Conservation (phyloP, 768 basidiomycete genomes). For the Tylopilus sp. region DNA sequence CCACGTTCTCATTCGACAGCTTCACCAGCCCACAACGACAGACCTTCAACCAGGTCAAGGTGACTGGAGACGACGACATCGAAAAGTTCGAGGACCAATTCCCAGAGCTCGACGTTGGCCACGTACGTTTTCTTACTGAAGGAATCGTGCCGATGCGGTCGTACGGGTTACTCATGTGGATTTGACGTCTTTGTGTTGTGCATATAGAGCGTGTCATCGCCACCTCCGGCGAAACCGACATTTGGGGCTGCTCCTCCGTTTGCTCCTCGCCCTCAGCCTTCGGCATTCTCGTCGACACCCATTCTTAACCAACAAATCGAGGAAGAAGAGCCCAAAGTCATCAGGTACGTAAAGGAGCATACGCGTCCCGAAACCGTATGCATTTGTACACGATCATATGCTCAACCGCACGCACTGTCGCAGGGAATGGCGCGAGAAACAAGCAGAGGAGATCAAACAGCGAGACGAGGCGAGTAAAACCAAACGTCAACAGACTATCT, state of each 20-base stretch:
- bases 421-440: slow-evolving; percentile 87
- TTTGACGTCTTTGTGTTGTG: background rate
- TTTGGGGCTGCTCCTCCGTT: slow-evolving; percentile 55
- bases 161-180: slow-evolving; percentile 10
- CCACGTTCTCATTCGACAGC: slow-evolving; percentile 63
- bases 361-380: background rate
- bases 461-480: slow-evolving; percentile 79
- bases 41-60: slow-evolving; percentile 56
- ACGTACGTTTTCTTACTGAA: slow-evolving; percentile 26
- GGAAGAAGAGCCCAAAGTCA: slow-evolving; percentile 84
- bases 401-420: background rate
- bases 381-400: background rate
- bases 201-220: slow-evolving; percentile 33
- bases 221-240: slow-evolving; percentile 32
- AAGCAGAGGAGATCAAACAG: slow-evolving; percentile 75
- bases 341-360: slow-evolving; percentile 50
- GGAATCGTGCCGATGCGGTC: background rate
- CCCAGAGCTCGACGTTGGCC: slow-evolving; percentile 66
- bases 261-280: slow-evolving; percentile 75
- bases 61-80: slow-evolving; percentile 83
- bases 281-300: slow-evolving; percentile 67
- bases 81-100: slow-evolving; percentile 85
- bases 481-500: slow-evolving; percentile 78
- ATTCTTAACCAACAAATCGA: slow-evolving; percentile 63
- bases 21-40: slow-evolving; percentile 50